Evolutionary conservation across 805 yeast species (phyloP).

Genomic region (Diddensiella transvaalensis): DNA sequence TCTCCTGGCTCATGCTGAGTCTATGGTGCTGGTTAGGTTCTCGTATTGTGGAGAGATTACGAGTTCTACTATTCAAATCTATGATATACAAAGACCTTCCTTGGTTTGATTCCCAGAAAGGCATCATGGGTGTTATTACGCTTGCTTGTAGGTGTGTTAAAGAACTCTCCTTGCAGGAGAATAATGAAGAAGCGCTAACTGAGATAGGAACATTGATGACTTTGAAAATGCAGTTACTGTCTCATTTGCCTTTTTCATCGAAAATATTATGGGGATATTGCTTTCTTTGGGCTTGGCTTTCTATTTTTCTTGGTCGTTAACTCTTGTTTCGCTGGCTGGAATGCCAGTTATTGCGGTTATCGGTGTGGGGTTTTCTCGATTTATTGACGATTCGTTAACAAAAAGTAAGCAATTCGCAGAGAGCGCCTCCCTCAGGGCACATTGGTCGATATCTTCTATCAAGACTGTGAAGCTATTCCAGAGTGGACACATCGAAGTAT

Average conservation of each 20-base stretch:
- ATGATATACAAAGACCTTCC: conserved; percentile 45
- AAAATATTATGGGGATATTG: conserved; percentile 49
- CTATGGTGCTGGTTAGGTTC: conserved; percentile 74
- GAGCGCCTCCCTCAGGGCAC: conserved; percentile 54
- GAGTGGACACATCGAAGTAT: conserved; percentile 51
- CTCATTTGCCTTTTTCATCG: conserved; percentile 54
- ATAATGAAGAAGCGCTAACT: conserved; percentile 12
- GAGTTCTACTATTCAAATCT: conserved; percentile 43
- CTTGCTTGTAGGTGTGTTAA: conserved; percentile 47
- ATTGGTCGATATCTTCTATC: conserved; percentile 66
- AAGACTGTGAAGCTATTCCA: conserved; percentile 58
- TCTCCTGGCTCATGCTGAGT: conserved; percentile 52
- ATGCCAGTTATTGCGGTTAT: conserved; percentile 60
- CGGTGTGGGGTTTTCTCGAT: conserved; percentile 48
- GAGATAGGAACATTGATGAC: conserved; percentile 65
- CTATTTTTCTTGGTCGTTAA: conserved; percentile 78
- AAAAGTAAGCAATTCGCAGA: conserved; percentile 57
- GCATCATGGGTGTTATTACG: conserved; percentile 59
- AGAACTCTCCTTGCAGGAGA: conserved; percentile 24
- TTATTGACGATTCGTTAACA: conserved; percentile 47
- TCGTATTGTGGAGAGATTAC: conserved; percentile 55
- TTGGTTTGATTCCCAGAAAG: conserved; percentile 62
- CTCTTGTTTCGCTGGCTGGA: conserved; percentile 70
- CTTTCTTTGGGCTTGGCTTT: conserved; percentile 63
- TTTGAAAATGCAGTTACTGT: conserved; percentile 64